Percentiles rank a stretch among this genome's conserved stretches.
These are phyloP conservation scores for Pyrenophora teres DNA, from an alignment of 2,329 filamentous ascomycete species.

Conservation along the genomic window DNA sequence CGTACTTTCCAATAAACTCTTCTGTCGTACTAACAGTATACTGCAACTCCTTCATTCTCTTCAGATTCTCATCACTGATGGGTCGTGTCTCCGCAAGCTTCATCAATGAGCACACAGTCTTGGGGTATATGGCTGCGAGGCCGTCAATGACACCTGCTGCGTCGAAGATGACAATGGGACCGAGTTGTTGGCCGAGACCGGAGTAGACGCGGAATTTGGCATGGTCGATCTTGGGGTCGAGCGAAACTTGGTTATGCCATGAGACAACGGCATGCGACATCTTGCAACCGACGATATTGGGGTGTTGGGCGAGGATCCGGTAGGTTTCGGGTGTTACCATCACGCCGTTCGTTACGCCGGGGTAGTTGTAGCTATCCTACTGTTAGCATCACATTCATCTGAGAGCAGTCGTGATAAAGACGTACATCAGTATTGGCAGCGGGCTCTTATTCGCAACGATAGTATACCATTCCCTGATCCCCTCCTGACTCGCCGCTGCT, in stretches of 20 bases:
- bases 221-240: conserved; percentile 64
- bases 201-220: conserved; percentile 65
- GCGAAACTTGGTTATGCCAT: conserved; percentile 65
- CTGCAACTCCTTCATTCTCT: conserved; percentile 61
- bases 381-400: not conserved
- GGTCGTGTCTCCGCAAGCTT: conserved; percentile 52
- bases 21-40: conserved; percentile 66
- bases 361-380: conserved; percentile 64
- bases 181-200: conserved; percentile 68
- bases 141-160: conserved; percentile 70
- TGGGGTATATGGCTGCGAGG: conserved; percentile 67
- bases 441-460: conserved; percentile 64
- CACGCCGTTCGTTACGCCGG: conserved; percentile 69
- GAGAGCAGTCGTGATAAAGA: not conserved
- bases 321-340: conserved; percentile 63
- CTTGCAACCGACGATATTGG: conserved; percentile 72
- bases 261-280: conserved; percentile 70
- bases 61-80: conserved; percentile 44
- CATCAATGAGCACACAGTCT: conserved; percentile 63
- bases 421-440: conserved; percentile 65
- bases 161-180: conserved; percentile 65
- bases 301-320: conserved; percentile 62
- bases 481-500: conserved; percentile 60
- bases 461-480: conserved; percentile 65
- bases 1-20: conserved; percentile 64